Base-by-base conservation (phyloP, 2,329 filamentous ascomycete species). In the Nannizziopsis arthrosporioides region DNA sequence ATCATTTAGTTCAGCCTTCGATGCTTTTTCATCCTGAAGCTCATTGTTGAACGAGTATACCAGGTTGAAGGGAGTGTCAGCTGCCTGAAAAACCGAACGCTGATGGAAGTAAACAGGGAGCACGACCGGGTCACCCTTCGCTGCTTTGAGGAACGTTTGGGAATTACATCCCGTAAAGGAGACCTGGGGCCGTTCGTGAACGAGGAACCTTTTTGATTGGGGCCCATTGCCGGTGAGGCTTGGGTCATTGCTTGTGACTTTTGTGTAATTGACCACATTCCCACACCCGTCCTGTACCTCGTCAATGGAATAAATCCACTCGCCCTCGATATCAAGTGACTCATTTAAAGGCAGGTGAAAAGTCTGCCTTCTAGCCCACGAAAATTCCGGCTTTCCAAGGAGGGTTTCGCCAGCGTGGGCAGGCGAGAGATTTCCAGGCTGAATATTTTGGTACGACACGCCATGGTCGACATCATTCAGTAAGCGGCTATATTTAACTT, bases 231-330 rank as follows among this genome's bases (percentile, higher is more conserved):
- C 81, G 3, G 73, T 69, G 53, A 76, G 80, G 43, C 71, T 69
- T 39, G 65, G 67, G 14, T 86, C 81, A 32, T 74, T 70, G n/a
- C 92, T 84, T 37, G 92, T 84, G 11, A 75, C 15, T 12, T 47
- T 27, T 12, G 45, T 50, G 61, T 94, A 98, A 54, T 81, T 84
- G 51, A 89, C 81, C 34, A 83, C 69, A 58, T 98, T 98, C 41
- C 89, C 89, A 56, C 89, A 84, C 2, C 81, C 90, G 69, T 98
- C 92, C 51, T 86, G 80, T 7, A 98, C 86, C 63, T 95, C 86
- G 56, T 95, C 86, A 46, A 98, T 81, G 1, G 84, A 82, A 62
- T 96, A 98, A 52, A 84, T 75, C 89, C 90, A 96, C 45, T 80
- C 75, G 12, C 90, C 92, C 44, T 83, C 77, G 5, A 75, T 74